These are phyloP conservation scores for Corynascus novoguineensis DNA, from an alignment of 495 filamentous ascomycete species.

Conservation along the genomic window DNA sequence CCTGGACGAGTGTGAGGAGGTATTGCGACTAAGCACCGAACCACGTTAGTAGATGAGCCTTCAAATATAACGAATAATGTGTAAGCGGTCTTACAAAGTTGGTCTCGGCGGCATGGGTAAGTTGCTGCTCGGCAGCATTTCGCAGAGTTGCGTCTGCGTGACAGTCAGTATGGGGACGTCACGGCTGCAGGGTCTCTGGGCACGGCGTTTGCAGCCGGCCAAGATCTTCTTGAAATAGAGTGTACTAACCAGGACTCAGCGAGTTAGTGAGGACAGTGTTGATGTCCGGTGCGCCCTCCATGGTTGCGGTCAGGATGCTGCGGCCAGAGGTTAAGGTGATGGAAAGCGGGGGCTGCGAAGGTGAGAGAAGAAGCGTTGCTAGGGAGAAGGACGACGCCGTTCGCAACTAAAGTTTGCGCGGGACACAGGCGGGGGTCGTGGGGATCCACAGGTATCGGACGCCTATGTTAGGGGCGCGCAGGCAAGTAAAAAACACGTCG, in stretches of 20 bases:
- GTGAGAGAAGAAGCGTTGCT: slow-evolving; percentile 23
- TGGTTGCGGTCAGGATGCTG: slow-evolving; percentile 30
- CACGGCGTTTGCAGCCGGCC: slow-evolving; percentile 17
- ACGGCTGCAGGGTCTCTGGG: slow-evolving; percentile 13
- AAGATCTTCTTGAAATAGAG: slow-evolving; percentile 12
- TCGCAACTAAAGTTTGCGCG: slow-evolving; percentile 35
- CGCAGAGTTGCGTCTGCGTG: slow-evolving; percentile 76
- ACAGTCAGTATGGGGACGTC: slow-evolving; percentile 17
- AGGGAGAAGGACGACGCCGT: slow-evolving; percentile 28
- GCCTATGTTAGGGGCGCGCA: slow-evolving; percentile 15
- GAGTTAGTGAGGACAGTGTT: slow-evolving; percentile 79
- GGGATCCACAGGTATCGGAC: slow-evolving; percentile 26
- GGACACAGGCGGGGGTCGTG: slow-evolving; percentile 31
- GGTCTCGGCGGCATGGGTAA: slow-evolving; percentile 80
- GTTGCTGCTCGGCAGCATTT: slow-evolving; percentile 87
- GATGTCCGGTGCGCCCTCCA: slow-evolving; percentile 49
- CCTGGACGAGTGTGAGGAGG: slow-evolving; percentile 80
- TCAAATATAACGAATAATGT: slow-evolving; percentile 5
- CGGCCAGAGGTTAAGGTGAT: slow-evolving; percentile 20
- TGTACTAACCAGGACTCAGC: slow-evolving; percentile 72
- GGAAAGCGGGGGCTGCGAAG: slow-evolving; percentile 28
- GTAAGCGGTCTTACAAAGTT: slow-evolving; percentile 71
- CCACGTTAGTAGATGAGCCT: slow-evolving; percentile 17
- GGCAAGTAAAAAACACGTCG: slow-evolving; percentile 10
- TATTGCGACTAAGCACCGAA: slow-evolving; percentile 65